Conservation (phyloP, 2,329 filamentous ascomycete genomes). For the Metarhizium guizhouense region DNA sequence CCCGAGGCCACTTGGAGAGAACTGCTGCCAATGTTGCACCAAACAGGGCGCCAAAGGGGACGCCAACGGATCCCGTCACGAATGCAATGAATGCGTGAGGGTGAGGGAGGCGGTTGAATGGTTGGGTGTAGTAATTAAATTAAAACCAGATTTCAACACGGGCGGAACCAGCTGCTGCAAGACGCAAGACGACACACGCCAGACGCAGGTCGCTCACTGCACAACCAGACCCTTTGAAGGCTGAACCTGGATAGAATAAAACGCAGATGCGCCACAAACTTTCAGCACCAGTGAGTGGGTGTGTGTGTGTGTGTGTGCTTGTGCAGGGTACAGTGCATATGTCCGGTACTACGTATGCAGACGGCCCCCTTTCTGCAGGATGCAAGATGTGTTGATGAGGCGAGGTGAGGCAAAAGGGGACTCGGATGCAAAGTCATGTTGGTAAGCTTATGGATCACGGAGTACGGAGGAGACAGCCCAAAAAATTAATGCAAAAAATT, state of each 20-base stretch:
- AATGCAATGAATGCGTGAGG: neutral
- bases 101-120: neutral
- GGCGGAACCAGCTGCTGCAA: neutral
- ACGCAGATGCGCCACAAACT: neutral
- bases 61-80: conserved; percentile 1
- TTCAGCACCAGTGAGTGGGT: neutral
- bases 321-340: neutral
- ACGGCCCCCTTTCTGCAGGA: neutral
- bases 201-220: neutral
- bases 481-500: too few relatives aligned
- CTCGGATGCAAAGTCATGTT: neutral
- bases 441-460: neutral
- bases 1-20: conserved; percentile 1
- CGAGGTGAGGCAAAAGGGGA: neutral
- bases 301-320: neutral
- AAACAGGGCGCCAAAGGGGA: neutral
- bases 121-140: neutral
- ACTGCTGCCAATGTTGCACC: neutral
- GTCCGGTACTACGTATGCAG: neutral
- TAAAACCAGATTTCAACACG: too few relatives aligned
- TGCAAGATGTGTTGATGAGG: neutral
- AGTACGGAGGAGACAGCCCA: too few relatives aligned
- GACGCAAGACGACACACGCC: neutral
- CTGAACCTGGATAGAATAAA: neutral
- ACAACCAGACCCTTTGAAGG: neutral